phyloP scores from a whole-genome alignment of 2,329 filamentous ascomycete genomes.

The Botrytis paeoniae region DNA sequence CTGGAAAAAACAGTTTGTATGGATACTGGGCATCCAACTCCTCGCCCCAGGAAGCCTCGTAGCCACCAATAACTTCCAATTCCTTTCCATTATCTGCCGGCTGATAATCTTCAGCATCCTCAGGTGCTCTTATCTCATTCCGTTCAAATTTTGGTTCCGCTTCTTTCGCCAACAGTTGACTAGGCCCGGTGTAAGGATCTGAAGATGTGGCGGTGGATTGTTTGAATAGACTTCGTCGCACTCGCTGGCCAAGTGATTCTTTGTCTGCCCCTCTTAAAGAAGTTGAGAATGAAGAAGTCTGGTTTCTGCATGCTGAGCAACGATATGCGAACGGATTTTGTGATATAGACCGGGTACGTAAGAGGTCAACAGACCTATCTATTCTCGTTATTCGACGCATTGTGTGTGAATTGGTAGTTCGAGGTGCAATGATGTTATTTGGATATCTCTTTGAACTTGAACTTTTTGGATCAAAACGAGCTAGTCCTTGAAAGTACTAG shows the following conservation, averaged over 20 bases:
- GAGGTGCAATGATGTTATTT: conserved; percentile 1
- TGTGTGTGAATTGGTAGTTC: conserved; percentile 14
- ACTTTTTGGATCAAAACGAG: conserved; percentile 15
- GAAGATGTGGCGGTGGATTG: conserved; percentile 47
- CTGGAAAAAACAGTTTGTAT: conserved; percentile 43
- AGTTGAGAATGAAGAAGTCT: conserved; percentile 35
- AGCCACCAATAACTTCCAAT: conserved; percentile 52
- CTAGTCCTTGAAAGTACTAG: conserved; percentile 23
- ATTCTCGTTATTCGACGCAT: conserved; percentile 38
- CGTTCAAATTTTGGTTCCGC: conserved; percentile 20
- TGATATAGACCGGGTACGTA: conserved; percentile 22
- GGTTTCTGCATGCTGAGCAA: conserved; percentile 33
- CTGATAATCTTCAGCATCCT: conserved; percentile 40
- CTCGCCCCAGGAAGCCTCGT: conserved; percentile 43
- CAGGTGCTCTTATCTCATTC: conserved; percentile 11
- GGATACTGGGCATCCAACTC: conserved; percentile 40
- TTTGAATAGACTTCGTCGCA: conserved; percentile 49
- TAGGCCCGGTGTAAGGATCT: conserved; percentile 47
- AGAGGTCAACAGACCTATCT: conserved; percentile 34
- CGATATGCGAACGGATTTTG: conserved; percentile 25
- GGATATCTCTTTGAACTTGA: conserved; percentile 24
- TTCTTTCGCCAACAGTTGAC: conserved; percentile 28
- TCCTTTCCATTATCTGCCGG: conserved; percentile 50
- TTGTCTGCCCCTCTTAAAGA: conserved; percentile 25
- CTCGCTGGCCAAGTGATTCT: conserved; percentile 43